Evolutionary conservation across 495 filamentous ascomycete genomes (phyloP).

Genomic region (Tuber calosporum): DNA sequence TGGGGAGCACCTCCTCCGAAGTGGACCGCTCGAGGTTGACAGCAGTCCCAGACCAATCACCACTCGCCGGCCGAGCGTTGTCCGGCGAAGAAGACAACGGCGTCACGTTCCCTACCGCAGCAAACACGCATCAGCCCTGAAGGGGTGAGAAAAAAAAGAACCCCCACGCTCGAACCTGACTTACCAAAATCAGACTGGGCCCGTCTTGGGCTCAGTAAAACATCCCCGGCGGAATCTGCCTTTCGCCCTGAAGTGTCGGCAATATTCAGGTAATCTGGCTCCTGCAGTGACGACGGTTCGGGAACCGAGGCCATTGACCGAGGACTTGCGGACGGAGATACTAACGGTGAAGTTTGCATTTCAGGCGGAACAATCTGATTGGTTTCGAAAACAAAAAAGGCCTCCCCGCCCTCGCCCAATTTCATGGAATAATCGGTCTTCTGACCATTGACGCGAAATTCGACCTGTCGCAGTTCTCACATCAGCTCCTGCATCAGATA

Average conservation of each 20-base stretch:
- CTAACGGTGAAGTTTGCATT: slow-evolving; percentile 85
- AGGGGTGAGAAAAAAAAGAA: neutral
- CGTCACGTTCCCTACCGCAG: slow-evolving; percentile 46
- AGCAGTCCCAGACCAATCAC: slow-evolving; percentile 43
- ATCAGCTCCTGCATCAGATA: slow-evolving; percentile 4
- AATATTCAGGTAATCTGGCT: slow-evolving; percentile 72
- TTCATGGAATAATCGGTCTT: slow-evolving; percentile 98
- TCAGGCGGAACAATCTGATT: slow-evolving; percentile 77
- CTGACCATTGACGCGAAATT: slow-evolving; percentile 87
- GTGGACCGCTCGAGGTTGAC: slow-evolving; percentile 49
- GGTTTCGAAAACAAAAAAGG: slow-evolving; percentile 98
- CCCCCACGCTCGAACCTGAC: slow-evolving; percentile 45
- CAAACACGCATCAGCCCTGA: slow-evolving; percentile 12
- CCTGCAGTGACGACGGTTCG: slow-evolving; percentile 55
- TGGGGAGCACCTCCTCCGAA: slow-evolving; percentile 49
- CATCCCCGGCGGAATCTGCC: slow-evolving; percentile 18
- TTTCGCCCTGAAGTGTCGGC: slow-evolving; percentile 30
- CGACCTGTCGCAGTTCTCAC: slow-evolving; percentile 51
- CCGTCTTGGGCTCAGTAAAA: slow-evolving; percentile 32
- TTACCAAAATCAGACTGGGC: slow-evolving; percentile 51
- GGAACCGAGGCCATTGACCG: slow-evolving; percentile 54
- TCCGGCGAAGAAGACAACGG: slow-evolving; percentile 57
- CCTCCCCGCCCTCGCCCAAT: slow-evolving; percentile 91
- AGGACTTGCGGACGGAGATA: slow-evolving; percentile 79
- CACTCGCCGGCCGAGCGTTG: slow-evolving; percentile 43